A percentile compares a stretch with the other conserved stretches of the same genome.
Evolutionary conservation across 345 rosid species (phyloP).

Genomic region (Crucihimalaya himalaica): DNA sequence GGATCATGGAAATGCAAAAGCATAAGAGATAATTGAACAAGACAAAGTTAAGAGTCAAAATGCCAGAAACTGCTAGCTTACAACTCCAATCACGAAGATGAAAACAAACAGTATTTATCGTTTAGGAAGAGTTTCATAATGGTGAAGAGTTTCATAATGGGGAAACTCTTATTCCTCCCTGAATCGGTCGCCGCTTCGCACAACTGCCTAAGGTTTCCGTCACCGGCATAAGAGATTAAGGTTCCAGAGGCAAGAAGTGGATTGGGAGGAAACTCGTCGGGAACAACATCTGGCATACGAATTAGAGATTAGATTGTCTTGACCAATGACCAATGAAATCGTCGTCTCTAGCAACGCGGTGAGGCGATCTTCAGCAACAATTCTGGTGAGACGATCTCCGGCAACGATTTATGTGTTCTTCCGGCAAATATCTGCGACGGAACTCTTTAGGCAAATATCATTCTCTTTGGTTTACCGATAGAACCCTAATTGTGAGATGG

Average conservation of each 20-base stretch:
- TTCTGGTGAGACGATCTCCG: no score
- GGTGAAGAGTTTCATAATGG: no score
- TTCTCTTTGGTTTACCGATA: no score
- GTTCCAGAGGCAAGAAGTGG: constrained; percentile 53
- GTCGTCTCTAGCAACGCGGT: no score
- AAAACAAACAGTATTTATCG: constrained; percentile 7
- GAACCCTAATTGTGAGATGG: no score
- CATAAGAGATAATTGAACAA: constrained; percentile 6
- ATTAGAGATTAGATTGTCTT: neutral
- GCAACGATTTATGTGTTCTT: no score
- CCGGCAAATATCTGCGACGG: no score
- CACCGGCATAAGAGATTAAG: constrained; percentile 43
- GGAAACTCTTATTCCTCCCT: neutral
- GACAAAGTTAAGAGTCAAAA: constrained; percentile 12
- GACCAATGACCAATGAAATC: constrained; percentile 21
- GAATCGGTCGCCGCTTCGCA: constrained; percentile 8
- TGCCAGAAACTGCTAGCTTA: constrained; percentile 19
- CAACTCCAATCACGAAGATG: neutral
- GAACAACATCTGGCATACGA: constrained; percentile 29
- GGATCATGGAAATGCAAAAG: constrained; percentile 19
- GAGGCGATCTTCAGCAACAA: no score
- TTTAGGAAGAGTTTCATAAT: no score
- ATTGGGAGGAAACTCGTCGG: constrained; percentile 40
- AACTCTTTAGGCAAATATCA: no score
- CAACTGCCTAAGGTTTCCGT: constrained; percentile 24